Conservation (phyloP, 108 stramenopile genomes). For the Skeletonema potamos region DNA sequence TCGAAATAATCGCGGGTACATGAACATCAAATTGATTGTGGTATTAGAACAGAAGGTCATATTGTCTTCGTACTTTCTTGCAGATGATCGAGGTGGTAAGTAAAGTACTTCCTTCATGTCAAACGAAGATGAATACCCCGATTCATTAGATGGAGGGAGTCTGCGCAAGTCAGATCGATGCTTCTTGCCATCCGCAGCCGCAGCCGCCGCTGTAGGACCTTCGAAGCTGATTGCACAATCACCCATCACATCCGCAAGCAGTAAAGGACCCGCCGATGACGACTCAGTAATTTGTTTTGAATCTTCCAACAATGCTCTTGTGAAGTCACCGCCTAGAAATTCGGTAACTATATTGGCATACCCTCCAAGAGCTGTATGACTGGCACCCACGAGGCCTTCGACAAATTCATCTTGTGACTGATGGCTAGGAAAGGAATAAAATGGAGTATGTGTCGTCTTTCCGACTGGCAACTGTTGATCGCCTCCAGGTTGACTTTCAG, state of each 20-base stretch:
- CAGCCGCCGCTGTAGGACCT: not conserved
- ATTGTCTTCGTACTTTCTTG: slow-evolving; percentile 57
- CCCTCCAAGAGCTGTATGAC: not conserved
- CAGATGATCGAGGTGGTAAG: slow-evolving; percentile 58
- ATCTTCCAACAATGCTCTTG: slow-evolving; percentile 62
- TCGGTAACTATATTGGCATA: slow-evolving; percentile 57
- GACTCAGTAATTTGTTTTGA: slow-evolving; percentile 29
- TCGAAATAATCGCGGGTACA: slow-evolving; percentile 70
- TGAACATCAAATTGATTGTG: slow-evolving; percentile 68
- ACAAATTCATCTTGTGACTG: slow-evolving; percentile 72
- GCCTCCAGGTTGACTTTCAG: slow-evolving; percentile 6
- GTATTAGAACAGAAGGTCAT: slow-evolving; percentile 41
- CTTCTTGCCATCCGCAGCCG: slow-evolving; percentile 16
- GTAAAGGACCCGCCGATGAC: slow-evolving; percentile 35
- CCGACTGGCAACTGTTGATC: slow-evolving; percentile 56
- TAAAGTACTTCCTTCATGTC: slow-evolving; percentile 80
- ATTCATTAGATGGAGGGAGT: slow-evolving; percentile 55
- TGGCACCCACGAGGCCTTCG: slow-evolving; percentile 22
- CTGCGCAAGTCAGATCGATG: slow-evolving; percentile 73
- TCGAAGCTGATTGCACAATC: slow-evolving; percentile 70
- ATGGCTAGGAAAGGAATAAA: slow-evolving; percentile 51
- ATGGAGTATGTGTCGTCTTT: slow-evolving; percentile 39
- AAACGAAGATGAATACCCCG: slow-evolving; percentile 62
- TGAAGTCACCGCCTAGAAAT: slow-evolving; percentile 64
- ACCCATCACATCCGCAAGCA: slow-evolving; percentile 77